Evolutionary conservation across 805 yeast genomes (phyloP), one percentile per base, ranked within the genome.

Genomic region (Candida insectalens): DNA sequence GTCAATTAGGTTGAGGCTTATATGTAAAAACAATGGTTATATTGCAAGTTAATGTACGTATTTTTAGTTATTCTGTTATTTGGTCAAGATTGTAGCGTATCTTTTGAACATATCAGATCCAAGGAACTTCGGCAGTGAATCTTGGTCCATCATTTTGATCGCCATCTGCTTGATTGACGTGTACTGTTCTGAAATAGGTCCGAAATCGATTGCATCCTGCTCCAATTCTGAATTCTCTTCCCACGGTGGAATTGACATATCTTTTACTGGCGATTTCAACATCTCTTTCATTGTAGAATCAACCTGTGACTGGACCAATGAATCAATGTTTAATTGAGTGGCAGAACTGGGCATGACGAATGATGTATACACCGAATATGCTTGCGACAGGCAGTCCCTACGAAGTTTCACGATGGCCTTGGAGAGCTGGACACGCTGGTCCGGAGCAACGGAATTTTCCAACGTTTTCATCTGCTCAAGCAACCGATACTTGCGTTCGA

Each of bases 71-170:
- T n/a, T n/a, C n/a, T n/a, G n/a, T n/a, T n/a, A n/a, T n/a, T n/a
- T n/a, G n/a, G n/a, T n/a, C n/a, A n/a, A n/a, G n/a, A n/a, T n/a
- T n/a, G n/a, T 25, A 6, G 27, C 27, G 9, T 63, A 57, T 23
- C 59, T 63, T 30, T 44, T 51, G 35, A 57, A 60, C 4, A 58
- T 41, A 4, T 59, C 60, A 0, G 76, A 68, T 7, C 47, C 51
- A 25, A 77, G 38, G 43, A 83, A 83, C 50, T 82, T 83, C 3
- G 82, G 82, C 26, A 79, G 63, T 6, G 92, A 80, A 55, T 83
- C 94, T 23, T 54, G 65, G 43, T 78, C 81, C 80, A 83, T 74
- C 54, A 83, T 55, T n/a, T n/a, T n/a, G n/a, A n/a, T n/a, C n/a
- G n/a, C n/a, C n/a, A n/a, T n/a, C n/a, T n/a, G n/a, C n/a, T n/a